Evolutionary conservation across 2,329 filamentous ascomycete species (phyloP).

Genomic region (Arthrobotrys entomopaga): DNA sequence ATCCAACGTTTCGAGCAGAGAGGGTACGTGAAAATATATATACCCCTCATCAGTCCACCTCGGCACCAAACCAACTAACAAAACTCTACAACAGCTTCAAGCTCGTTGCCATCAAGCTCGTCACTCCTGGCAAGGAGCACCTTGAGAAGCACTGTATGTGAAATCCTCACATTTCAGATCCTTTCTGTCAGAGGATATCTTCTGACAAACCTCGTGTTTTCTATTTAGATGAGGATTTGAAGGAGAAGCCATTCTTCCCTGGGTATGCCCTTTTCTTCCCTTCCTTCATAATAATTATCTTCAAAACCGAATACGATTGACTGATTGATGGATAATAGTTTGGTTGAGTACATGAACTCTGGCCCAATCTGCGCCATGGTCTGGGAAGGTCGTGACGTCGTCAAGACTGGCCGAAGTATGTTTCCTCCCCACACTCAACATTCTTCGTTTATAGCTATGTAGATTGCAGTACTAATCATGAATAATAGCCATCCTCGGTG

Average conservation of each 20-base stretch:
- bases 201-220: constrained; percentile 17
- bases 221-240: constrained; percentile 79
- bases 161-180: not conserved
- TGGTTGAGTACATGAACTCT: constrained; percentile 78
- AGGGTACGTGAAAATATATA: constrained; percentile 70
- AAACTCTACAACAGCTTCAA: constrained; percentile 76
- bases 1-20: constrained; percentile 97
- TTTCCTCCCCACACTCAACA: constrained; percentile 56
- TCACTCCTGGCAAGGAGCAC: constrained; percentile 88
- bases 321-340: constrained; percentile 22
- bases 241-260: constrained; percentile 94
- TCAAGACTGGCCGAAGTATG: constrained; percentile 95
- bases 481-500: constrained; percentile 82
- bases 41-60: constrained; percentile 6
- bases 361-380: constrained; percentile 99
- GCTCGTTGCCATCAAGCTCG: constrained; percentile 96
- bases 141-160: constrained; percentile 91
- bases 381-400: constrained; percentile 98
- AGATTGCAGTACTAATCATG: not conserved
- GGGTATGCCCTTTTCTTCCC: constrained; percentile 72
- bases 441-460: too few species aligned
- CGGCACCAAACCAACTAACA: constrained; percentile 10
- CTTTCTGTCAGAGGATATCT: not conserved
- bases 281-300: not conserved
- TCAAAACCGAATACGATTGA: constrained; percentile 23